Evolutionary conservation across 2,329 filamentous ascomycete genomes (phyloP).

Genomic region (Neoscytalidium dimidiatum): DNA sequence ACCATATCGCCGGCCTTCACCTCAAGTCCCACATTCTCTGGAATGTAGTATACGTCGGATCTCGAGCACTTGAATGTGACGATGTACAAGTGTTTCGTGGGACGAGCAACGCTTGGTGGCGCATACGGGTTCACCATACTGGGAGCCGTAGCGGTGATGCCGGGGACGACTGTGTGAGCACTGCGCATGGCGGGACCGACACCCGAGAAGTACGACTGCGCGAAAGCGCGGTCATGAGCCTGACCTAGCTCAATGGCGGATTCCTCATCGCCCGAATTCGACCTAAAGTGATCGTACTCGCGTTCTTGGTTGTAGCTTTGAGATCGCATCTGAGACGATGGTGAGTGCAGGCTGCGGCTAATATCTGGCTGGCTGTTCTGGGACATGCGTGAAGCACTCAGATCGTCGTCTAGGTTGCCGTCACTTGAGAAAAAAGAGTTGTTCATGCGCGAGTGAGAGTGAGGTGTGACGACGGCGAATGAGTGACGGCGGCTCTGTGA

Average conservation of each 20-base stretch:
- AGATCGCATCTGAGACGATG: conserved; percentile 3
- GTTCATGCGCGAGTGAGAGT: conserved; percentile 31
- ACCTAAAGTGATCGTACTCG: conserved; percentile 19
- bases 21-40: conserved; percentile 89
- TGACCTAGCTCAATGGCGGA: conserved; percentile 18
- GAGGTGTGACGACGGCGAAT: conserved; percentile 51
- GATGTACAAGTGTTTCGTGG: conserved; percentile 64
- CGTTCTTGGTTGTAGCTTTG: conserved; percentile 9
- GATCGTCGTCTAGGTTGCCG: conserved; percentile 9
- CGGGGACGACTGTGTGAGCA: conserved; percentile 38
- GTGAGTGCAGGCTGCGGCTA: neutral
- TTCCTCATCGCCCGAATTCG: conserved; percentile 18
- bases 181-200: conserved; percentile 37
- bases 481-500: conserved; percentile 77
- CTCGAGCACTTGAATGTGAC: conserved; percentile 96
- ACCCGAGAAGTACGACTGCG: conserved; percentile 40
- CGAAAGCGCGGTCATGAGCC: conserved; percentile 20
- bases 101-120: conserved; percentile 34
- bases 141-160: conserved; percentile 15
- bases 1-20: conserved; percentile 92
- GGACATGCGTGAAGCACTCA: conserved; percentile 1
- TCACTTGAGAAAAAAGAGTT: conserved; percentile 27
- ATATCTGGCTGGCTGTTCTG: conserved; percentile 5
- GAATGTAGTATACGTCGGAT: conserved; percentile 95
- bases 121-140: conserved; percentile 34